A percentile compares a stretch with the other conserved stretches of the same genome.
These are phyloP conservation scores for Colletotrichum lentis DNA, from an alignment of 2,329 filamentous ascomycete species.

Conservation along the genomic window DNA sequence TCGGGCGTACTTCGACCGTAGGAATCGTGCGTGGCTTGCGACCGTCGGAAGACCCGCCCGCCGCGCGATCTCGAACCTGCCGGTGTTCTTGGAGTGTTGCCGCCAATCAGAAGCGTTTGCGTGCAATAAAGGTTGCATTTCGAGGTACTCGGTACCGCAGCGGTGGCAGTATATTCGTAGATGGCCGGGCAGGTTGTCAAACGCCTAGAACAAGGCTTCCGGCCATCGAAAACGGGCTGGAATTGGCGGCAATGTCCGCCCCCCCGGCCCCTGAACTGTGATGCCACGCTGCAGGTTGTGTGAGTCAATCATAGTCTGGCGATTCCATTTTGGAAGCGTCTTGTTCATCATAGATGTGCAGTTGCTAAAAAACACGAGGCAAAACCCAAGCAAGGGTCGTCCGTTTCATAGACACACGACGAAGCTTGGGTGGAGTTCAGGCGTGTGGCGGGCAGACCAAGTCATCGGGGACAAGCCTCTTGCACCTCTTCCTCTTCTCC, in stretches of 20 bases:
- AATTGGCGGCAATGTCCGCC: conserved; percentile 13
- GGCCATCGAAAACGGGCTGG: conserved; percentile 1
- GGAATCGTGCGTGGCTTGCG: conserved; percentile 30
- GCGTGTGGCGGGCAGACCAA: conserved; percentile 20
- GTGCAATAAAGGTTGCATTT: neutral
- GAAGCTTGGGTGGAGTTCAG: conserved; percentile 29
- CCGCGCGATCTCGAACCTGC: conserved; percentile 11
- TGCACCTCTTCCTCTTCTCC: conserved; percentile 1
- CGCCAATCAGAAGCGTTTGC: conserved; percentile 29
- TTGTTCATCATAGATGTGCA: neutral
- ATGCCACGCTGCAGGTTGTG: conserved; percentile 27
- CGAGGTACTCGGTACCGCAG: conserved; percentile 1
- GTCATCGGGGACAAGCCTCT: conserved; percentile 16
- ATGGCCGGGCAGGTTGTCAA: neutral
- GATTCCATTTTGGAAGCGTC: neutral
- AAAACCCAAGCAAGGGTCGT: neutral
- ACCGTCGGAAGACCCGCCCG: conserved; percentile 9
- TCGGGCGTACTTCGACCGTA: conserved; percentile 25
- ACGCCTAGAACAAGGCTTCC: conserved; percentile 17
- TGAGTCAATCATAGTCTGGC: neutral
- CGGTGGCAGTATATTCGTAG: neutral
- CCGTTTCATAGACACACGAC: conserved; percentile 9
- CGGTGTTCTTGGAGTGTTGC: neutral
- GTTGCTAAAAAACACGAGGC: neutral
- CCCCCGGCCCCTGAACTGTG: neutral